These are phyloP conservation scores for Pyrus communis DNA, from an alignment of 306 rosid species.

Conservation along the genomic window DNA sequence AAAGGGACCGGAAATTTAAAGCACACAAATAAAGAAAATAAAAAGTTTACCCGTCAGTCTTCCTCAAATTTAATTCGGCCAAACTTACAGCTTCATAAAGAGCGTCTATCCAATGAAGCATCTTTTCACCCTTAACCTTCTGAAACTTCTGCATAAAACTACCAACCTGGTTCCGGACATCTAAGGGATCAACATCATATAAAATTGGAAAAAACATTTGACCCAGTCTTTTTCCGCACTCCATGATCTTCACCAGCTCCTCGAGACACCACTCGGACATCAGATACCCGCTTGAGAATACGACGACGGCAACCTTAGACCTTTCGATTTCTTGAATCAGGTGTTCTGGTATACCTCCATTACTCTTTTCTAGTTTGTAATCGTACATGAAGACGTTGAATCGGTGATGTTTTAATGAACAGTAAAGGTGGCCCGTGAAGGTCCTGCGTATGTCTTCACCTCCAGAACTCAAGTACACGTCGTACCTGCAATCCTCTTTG, in stretches of 20 bases:
- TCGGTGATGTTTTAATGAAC: background rate
- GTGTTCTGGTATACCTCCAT: no score
- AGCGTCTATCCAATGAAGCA: background rate
- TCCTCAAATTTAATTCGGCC: background rate
- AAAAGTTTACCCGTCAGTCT: background rate
- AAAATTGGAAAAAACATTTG: background rate
- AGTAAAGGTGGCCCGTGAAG: background rate
- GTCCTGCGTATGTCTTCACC: no score
- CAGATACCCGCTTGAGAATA: background rate
- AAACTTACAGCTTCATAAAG: background rate
- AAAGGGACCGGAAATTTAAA: no score
- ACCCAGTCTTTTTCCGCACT: background rate
- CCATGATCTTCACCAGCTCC: background rate
- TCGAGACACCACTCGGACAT: background rate
- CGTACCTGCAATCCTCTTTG: no score
- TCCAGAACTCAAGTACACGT: no score
- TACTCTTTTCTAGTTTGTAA: no score
- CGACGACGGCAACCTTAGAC: background rate
- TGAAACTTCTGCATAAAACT: fast-evolving
- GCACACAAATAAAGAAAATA: background rate
- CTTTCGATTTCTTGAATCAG: background rate
- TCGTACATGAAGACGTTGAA: background rate
- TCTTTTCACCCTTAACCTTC: background rate
- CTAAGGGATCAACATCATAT: no score
- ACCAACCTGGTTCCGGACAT: background rate